Evolutionary conservation across 2,329 filamentous ascomycete genomes (phyloP).

Genomic region (Alternaria metachromatica): DNA sequence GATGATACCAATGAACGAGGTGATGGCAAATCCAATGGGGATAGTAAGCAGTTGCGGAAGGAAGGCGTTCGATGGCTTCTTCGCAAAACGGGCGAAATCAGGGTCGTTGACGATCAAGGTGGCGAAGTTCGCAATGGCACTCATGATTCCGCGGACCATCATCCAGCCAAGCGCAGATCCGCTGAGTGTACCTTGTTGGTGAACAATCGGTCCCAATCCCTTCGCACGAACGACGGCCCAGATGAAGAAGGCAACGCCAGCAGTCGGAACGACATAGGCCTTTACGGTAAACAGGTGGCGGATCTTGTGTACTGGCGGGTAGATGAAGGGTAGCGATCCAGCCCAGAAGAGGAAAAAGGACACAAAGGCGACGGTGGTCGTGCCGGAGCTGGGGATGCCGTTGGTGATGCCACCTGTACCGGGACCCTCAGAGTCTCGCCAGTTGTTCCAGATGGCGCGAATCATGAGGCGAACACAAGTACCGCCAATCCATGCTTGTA

Average conservation of each 20-base stretch:
- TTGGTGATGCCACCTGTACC: slow-evolving; percentile 64
- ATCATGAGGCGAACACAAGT: slow-evolving; percentile 90
- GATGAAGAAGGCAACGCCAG: slow-evolving; percentile 85
- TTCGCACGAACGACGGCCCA: slow-evolving; percentile 85
- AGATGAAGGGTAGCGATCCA: slow-evolving; percentile 79
- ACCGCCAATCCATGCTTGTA: slow-evolving; percentile 82
- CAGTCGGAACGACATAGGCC: slow-evolving; percentile 79
- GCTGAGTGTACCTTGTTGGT: slow-evolving; percentile 66
- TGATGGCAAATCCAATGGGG: slow-evolving; percentile 63
- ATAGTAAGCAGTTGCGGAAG: slow-evolving; percentile 75
- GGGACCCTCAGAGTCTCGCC: slow-evolving; percentile 53
- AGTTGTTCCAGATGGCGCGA: slow-evolving; percentile 77
- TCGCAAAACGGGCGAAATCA: slow-evolving; percentile 84
- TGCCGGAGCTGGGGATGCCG: slow-evolving; percentile 71
- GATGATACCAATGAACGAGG: slow-evolving; percentile 75
- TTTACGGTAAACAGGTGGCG: slow-evolving; percentile 92
- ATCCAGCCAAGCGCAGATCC: slow-evolving; percentile 80
- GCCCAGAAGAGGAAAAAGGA: slow-evolving; percentile 91
- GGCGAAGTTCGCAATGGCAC: slow-evolving; percentile 87
- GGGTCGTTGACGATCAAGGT: slow-evolving; percentile 82
- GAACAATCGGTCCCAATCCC: slow-evolving; percentile 82
- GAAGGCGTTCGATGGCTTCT: slow-evolving; percentile 75
- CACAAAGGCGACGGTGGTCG: slow-evolving; percentile 75
- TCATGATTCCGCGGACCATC: slow-evolving; percentile 86
- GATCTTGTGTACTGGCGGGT: slow-evolving; percentile 88